Evolutionary conservation across 2,329 filamentous ascomycete species (phyloP).

Genomic region (Pyricularia sp.): DNA sequence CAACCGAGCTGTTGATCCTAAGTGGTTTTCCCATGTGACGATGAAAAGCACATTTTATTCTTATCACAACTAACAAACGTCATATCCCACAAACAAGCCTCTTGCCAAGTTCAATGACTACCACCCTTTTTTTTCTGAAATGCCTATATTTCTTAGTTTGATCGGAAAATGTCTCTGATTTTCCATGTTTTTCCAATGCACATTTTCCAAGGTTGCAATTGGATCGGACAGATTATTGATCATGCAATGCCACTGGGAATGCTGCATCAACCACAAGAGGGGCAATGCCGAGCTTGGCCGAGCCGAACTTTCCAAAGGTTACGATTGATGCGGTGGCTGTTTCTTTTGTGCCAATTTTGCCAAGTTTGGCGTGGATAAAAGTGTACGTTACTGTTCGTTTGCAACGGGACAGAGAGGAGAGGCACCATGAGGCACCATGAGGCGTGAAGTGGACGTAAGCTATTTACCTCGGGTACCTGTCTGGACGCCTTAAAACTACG

Average conservation of each 20-base stretch:
- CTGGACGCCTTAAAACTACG: neutral
- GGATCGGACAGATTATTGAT: neutral
- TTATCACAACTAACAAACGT: neutral
- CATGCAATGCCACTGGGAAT: neutral
- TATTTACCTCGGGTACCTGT: neutral
- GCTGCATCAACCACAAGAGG: neutral
- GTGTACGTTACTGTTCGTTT: neutral
- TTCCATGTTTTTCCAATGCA: neutral
- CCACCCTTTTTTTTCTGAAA: neutral
- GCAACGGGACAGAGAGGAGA: neutral
- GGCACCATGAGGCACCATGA: too few species aligned
- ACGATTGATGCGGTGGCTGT: neutral
- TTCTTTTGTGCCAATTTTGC: too few species aligned
- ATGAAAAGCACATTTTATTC: neutral
- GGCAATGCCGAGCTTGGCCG: neutral
- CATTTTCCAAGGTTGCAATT: neutral
- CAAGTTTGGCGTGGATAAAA: neutral
- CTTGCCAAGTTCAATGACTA: neutral
- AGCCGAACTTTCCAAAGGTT: neutral
- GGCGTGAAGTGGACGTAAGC: too few species aligned
- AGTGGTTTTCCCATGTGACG: neutral
- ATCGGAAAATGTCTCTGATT: neutral
- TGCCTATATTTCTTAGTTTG: neutral
- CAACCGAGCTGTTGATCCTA: neutral
- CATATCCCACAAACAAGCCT: neutral